phyloP scores from a whole-genome alignment of 768 basidiomycete genomes.

The Zangia roseola region DNA sequence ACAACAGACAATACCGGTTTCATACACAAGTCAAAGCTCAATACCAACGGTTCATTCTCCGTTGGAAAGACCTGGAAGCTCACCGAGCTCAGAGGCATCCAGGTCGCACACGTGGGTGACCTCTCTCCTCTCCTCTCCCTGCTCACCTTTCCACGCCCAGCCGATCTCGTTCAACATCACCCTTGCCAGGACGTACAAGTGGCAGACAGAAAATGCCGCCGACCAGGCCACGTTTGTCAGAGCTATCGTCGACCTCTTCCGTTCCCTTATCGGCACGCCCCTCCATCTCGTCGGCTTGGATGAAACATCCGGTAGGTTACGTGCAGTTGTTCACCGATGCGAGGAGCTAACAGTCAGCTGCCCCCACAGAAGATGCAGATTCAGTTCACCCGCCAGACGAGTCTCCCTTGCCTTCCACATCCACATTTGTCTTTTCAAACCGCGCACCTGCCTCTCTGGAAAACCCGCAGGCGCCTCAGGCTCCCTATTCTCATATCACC shows the following conservation, averaged over 20 bases:
- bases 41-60: constrained; percentile 91
- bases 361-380: constrained; percentile 15
- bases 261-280: constrained; percentile 42
- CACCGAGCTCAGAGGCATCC: constrained; percentile 74
- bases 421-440: constrained; percentile 4
- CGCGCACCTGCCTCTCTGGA: constrained; percentile 11
- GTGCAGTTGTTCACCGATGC: background rate
- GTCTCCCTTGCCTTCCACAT: background rate
- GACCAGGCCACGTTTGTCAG: constrained; percentile 78
- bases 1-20: constrained; percentile 60
- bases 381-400: background rate
- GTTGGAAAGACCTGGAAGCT: constrained; percentile 97
- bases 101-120: constrained; percentile 69
- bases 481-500: constrained; percentile 26
- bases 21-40: constrained; percentile 96
- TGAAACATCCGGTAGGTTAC: constrained; percentile 39
- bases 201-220: constrained; percentile 73
- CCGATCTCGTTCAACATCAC: constrained; percentile 74
- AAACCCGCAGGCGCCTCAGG: constrained; percentile 23
- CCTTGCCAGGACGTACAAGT: constrained; percentile 85
- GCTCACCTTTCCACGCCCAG: constrained; percentile 36
- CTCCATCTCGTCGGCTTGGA: constrained; percentile 61
- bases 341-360: constrained; percentile 7
- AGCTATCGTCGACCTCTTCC: constrained; percentile 63
- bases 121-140: constrained; percentile 12